phyloP scores from a whole-genome alignment of 2,329 filamentous ascomycete species.

The Penicillium sumatraense region DNA sequence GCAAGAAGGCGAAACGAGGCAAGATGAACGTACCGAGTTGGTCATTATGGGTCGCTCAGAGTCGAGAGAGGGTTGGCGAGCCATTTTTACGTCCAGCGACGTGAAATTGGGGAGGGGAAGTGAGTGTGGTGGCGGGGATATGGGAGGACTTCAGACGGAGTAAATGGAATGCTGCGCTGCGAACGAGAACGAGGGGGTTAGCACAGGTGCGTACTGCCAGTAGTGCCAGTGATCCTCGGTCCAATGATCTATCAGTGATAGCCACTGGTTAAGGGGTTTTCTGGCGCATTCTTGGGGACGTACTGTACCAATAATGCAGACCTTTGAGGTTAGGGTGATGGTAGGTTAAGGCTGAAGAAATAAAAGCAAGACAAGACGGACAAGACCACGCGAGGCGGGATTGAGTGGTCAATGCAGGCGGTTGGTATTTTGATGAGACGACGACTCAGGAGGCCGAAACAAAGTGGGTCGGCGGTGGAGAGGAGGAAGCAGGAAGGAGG shows the following conservation, averaged over 20 bases:
- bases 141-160: background rate
- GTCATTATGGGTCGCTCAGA: constrained; percentile 62
- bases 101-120: background rate
- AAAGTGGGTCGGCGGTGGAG: constrained; percentile 23
- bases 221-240: background rate
- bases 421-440: constrained; percentile 6
- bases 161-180: background rate
- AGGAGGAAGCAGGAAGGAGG: constrained; percentile 7
- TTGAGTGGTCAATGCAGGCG: constrained; percentile 14
- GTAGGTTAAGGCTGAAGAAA: background rate
- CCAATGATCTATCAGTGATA: too few relatives aligned
- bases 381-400: constrained; percentile 6
- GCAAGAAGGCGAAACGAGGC: background rate
- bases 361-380: background rate
- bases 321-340: background rate
- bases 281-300: too few relatives aligned
- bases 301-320: background rate
- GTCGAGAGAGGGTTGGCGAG: constrained; percentile 53
- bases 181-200: background rate
- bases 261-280: too few relatives aligned
- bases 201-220: too few relatives aligned
- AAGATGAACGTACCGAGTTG: constrained; percentile 49
- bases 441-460: constrained; percentile 26
- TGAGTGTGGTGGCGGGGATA: constrained; percentile 4
- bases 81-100: constrained; percentile 29